Conservation (phyloP, 2,329 filamentous ascomycete genomes). For the Paecilomyces niveus region DNA sequence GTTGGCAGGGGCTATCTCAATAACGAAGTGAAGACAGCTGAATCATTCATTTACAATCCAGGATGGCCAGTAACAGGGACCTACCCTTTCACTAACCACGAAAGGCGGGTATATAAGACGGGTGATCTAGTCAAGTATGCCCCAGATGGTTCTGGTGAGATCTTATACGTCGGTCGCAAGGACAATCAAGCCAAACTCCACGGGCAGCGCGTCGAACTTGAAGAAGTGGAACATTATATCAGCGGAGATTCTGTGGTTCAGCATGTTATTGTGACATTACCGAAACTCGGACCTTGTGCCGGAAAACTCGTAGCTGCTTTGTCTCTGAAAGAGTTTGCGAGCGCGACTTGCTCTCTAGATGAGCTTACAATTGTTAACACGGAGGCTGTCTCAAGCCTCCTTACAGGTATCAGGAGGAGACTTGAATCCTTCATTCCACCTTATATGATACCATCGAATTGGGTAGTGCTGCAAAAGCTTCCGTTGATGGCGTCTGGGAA, state of each 20-base stretch:
- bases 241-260: not conserved
- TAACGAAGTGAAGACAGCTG: slow-evolving; percentile 19
- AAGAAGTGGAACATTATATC: slow-evolving; percentile 33
- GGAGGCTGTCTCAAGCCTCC: not conserved
- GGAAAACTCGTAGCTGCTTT: not conserved
- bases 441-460: slow-evolving; percentile 1
- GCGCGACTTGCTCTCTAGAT: not conserved
- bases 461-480: not conserved
- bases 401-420: not conserved
- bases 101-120: slow-evolving; percentile 37
- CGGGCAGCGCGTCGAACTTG: slow-evolving; percentile 55
- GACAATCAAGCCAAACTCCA: slow-evolving; percentile 56
- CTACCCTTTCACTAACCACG: slow-evolving; percentile 2
- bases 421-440: not conserved
- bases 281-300: not conserved
- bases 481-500: slow-evolving; percentile 1
- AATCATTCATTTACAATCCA: slow-evolving; percentile 15
- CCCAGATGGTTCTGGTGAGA: slow-evolving; percentile 22
- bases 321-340: not conserved
- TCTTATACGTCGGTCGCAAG: slow-evolving; percentile 43
- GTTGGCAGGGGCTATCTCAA: slow-evolving; percentile 30
- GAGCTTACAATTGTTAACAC: not conserved
- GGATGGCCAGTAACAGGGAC: slow-evolving; percentile 3
- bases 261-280: not conserved
- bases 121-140: slow-evolving; percentile 12